Percentiles rank a stretch among this genome's conserved stretches.
Conservation (phyloP, 176 grass and related monocot species). For the Otatea glauca region DNA sequence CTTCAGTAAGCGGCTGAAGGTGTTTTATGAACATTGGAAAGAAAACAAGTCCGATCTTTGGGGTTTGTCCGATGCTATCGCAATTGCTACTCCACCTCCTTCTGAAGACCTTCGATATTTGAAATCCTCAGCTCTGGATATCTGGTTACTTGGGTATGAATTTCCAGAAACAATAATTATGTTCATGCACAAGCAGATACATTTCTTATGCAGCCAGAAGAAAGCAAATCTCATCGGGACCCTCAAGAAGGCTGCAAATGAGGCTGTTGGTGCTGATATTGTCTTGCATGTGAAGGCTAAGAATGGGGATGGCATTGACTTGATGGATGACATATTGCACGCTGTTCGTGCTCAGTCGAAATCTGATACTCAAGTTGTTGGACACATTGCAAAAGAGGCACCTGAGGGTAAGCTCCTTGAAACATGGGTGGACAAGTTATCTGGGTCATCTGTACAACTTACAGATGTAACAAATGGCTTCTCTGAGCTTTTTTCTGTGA, state of each 20-base stretch:
- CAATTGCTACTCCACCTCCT: constrained; percentile 73
- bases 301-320: constrained; percentile 67
- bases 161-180: constrained; percentile 93
- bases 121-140: constrained; percentile 79
- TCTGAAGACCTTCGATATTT: constrained; percentile 84
- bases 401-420: constrained; percentile 91
- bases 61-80: constrained; percentile 74
- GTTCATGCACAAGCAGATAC: constrained; percentile 74
- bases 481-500: constrained; percentile 67
- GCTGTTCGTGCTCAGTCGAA: constrained; percentile 53
- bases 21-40: constrained; percentile 72
- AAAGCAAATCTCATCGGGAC: constrained; percentile 73
- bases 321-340: constrained; percentile 75
- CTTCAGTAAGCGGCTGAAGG: constrained; percentile 67
- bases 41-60: constrained; percentile 66
- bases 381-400: constrained; percentile 75
- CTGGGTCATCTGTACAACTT: constrained; percentile 55
- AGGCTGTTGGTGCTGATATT: constrained; percentile 71
- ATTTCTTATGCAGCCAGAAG: constrained; percentile 82
- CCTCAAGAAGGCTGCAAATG: constrained; percentile 72
- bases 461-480: constrained; percentile 76
- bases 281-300: constrained; percentile 80
- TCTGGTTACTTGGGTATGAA: constrained; percentile 91
- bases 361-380: constrained; percentile 67
- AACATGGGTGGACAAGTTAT: constrained; percentile 74